Evolutionary conservation across 2,329 filamentous ascomycete species (phyloP).

Genomic region (Venturia aucupariae): DNA sequence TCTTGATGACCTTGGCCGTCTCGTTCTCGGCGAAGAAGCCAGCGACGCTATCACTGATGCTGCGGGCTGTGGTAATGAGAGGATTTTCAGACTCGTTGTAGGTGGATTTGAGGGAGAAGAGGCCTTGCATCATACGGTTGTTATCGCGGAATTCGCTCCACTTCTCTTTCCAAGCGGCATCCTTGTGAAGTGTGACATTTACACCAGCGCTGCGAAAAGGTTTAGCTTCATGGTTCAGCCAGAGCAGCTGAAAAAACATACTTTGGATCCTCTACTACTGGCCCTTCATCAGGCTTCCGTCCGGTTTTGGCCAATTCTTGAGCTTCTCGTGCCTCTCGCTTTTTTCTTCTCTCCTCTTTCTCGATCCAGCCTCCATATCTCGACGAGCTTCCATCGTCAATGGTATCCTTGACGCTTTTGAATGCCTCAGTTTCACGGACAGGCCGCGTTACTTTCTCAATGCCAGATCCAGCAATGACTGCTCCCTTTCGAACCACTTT

Average conservation of each 20-base stretch:
- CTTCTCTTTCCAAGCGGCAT: constrained; percentile 95
- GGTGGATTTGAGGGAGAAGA: constrained; percentile 75
- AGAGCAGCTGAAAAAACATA: constrained; percentile 41
- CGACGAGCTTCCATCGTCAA: constrained; percentile 93
- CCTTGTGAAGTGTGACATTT: constrained; percentile 91
- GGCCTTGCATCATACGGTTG: constrained; percentile 76
- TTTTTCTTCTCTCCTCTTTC: constrained; percentile 82
- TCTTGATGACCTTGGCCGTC: constrained; percentile 95
- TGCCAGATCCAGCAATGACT: constrained; percentile 70
- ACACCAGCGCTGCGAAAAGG: constrained; percentile 65
- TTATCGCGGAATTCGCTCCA: constrained; percentile 92
- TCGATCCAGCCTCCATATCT: constrained; percentile 95
- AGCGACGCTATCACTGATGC: constrained; percentile 84
- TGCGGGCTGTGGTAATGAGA: constrained; percentile 81
- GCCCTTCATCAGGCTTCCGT: constrained; percentile 43
- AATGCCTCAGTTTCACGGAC: constrained; percentile 91
- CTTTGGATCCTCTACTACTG: constrained; percentile 77
- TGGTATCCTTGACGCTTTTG: constrained; percentile 86
- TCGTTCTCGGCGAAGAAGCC: constrained; percentile 99
- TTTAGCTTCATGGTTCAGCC: constrained; percentile 19
- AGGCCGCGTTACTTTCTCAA: constrained; percentile 92
- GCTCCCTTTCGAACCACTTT: constrained; percentile 85
- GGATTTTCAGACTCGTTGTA: constrained; percentile 98
- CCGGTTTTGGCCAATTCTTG: constrained; percentile 47
- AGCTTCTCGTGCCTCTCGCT: constrained; percentile 61